Evolutionary conservation across 169 alveolate genomes (phyloP).

Genomic region (Fabrea salina): DNA sequence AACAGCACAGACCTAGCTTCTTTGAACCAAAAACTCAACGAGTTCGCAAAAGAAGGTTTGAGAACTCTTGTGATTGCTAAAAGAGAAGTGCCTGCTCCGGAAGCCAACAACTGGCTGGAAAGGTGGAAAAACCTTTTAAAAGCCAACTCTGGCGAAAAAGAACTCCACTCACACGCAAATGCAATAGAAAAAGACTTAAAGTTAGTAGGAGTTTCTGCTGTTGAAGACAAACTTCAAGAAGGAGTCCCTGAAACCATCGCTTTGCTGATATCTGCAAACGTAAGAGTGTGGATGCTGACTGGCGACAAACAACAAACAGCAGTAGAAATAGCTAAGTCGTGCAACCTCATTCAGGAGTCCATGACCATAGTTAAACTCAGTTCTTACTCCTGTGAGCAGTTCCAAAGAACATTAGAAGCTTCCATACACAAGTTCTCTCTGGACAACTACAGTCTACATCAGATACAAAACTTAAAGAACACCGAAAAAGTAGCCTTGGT

Average conservation of each 20-base stretch:
- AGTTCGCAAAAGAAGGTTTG: constrained; percentile 66
- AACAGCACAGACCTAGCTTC: constrained; percentile 11
- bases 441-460: not conserved
- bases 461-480: not conserved
- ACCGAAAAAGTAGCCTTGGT: constrained; percentile 41
- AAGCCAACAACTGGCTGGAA: constrained; percentile 35
- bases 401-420: not conserved
- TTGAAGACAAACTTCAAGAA: constrained; percentile 89
- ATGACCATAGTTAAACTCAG: not conserved
- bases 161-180: constrained; percentile 73
- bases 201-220: constrained; percentile 85
- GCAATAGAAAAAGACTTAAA: constrained; percentile 82
- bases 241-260: constrained; percentile 83
- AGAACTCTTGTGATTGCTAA: constrained; percentile 70
- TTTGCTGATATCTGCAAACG: constrained; percentile 78
- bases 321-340: constrained; percentile 77
- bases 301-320: constrained; percentile 89
- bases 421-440: not conserved
- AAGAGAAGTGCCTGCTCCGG: constrained; percentile 45
- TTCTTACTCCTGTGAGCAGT: not conserved
- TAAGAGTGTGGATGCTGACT: constrained; percentile 87
- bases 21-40: constrained; percentile 25
- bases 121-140: constrained; percentile 13
- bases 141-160: constrained; percentile 49
- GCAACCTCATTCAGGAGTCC: constrained; percentile 52